A percentile compares a stretch with the other conserved stretches of the same genome.
These are phyloP conservation scores for Ulvella scutata DNA, from an alignment of 139 green algal species.

Conservation along the genomic window DNA sequence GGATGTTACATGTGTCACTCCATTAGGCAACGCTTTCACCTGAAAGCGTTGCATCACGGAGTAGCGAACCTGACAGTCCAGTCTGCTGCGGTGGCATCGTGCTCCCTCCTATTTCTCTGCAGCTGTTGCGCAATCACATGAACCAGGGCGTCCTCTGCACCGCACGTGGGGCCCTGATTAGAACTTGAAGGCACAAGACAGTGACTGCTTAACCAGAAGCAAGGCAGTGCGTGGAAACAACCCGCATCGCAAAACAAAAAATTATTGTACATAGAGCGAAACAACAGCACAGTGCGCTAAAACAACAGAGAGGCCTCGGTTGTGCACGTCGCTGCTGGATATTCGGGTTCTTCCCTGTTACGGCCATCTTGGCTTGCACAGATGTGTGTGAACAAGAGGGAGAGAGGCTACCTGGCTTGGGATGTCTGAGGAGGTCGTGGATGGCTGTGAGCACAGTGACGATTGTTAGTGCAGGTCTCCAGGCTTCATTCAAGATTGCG, in stretches of 20 bases:
- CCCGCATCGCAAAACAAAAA: neutral
- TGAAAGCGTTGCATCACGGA: no score
- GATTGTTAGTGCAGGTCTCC: slow-evolving; percentile 77
- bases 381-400: neutral
- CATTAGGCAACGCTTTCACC: no score
- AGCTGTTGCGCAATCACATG: slow-evolving; percentile 89
- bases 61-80: slow-evolving; percentile 85
- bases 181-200: neutral
- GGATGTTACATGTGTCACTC: no score
- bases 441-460: slow-evolving; percentile 79
- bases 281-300: neutral
- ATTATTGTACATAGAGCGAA: neutral
- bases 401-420: slow-evolving; percentile 56
- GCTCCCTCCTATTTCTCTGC: slow-evolving; percentile 53
- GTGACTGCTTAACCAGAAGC: neutral
- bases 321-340: neutral
- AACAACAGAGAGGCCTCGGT: neutral
- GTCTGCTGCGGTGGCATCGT: slow-evolving; percentile 80
- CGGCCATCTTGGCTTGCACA: neutral
- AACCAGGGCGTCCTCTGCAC: slow-evolving; percentile 81
- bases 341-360: neutral
- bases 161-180: neutral
- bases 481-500: slow-evolving; percentile 81
- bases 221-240: neutral
- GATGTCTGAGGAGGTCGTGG: slow-evolving; percentile 82